Conservation (phyloP, 441 rosid genomes). For the Erodium trifolium region DNA sequence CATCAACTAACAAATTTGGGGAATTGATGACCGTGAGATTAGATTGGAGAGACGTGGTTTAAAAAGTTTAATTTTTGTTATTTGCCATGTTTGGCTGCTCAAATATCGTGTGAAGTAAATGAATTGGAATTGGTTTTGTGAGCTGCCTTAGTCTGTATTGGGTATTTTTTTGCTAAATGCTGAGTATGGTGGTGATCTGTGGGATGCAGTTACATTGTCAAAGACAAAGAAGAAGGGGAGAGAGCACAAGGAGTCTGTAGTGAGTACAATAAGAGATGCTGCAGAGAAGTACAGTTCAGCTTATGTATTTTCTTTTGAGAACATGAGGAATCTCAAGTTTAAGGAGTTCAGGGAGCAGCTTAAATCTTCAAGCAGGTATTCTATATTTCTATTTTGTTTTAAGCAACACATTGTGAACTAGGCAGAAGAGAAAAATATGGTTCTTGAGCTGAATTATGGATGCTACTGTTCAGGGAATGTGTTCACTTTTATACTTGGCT, state of each 20-base stretch:
- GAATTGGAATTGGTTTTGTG: neutral
- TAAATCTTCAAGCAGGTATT: slow-evolving; percentile 62
- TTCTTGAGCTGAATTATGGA: neutral
- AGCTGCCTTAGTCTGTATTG: neutral
- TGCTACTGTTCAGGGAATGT: neutral
- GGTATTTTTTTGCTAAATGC: no score
- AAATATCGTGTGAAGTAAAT: neutral
- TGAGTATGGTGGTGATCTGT: neutral
- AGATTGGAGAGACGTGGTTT: neutral
- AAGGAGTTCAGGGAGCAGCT: slow-evolving; percentile 91
- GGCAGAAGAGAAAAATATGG: neutral
- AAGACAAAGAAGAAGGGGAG: slow-evolving; percentile 96
- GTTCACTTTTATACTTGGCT: neutral
- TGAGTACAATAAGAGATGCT: slow-evolving; percentile 62
- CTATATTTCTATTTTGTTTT: neutral
- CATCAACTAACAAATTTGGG: neutral
- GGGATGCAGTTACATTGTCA: slow-evolving; percentile 60
- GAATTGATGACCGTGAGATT: neutral
- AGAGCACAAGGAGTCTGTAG: slow-evolving; percentile 69
- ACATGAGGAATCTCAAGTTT: slow-evolving; percentile 92
- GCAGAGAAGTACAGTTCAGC: slow-evolving; percentile 48
- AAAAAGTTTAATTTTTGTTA: neutral
- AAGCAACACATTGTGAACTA: neutral
- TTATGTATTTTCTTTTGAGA: slow-evolving; percentile 82
- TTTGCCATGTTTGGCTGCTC: neutral